Evolutionary conservation across 2,329 filamentous ascomycete species (phyloP).

Genomic region (Ceratocystis eucalypticola): DNA sequence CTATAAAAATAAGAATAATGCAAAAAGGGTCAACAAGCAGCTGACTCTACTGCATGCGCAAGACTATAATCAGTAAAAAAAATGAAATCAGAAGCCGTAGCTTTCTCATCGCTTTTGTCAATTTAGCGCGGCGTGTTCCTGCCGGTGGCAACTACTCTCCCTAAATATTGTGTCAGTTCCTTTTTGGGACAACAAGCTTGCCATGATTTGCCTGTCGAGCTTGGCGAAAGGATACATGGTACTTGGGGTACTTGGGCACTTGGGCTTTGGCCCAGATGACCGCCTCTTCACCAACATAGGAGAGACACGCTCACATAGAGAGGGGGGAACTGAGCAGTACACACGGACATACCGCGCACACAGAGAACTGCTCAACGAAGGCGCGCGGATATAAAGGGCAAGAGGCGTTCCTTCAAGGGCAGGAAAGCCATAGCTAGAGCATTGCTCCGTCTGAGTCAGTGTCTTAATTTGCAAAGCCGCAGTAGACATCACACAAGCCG

Average conservation of each 20-base stretch:
- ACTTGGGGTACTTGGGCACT: neutral
- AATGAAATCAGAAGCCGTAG: neutral
- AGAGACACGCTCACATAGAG: neutral
- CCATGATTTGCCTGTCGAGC: neutral
- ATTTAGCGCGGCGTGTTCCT: neutral
- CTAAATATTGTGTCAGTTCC: slow-evolving; percentile 4
- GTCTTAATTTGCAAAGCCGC: neutral
- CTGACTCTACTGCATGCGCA: neutral
- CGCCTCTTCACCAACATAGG: neutral
- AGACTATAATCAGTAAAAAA: neutral
- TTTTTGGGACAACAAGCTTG: neutral
- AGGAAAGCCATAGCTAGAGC: neutral
- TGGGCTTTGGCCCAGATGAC: neutral
- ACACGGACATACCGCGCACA: neutral
- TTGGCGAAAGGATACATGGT: neutral
- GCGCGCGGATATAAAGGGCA: neutral
- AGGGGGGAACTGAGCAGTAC: neutral
- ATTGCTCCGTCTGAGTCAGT: neutral
- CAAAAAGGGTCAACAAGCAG: neutral
- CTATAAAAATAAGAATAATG: neutral
- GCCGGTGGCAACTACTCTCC: slow-evolving; percentile 3
- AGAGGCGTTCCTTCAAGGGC: neutral
- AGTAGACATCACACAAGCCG: neutral
- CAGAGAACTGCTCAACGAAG: neutral
- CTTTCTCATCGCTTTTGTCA: neutral